Evolutionary conservation across 2,329 filamentous ascomycete species (phyloP).

Genomic region (Paracorniculantispora psalliotae): DNA sequence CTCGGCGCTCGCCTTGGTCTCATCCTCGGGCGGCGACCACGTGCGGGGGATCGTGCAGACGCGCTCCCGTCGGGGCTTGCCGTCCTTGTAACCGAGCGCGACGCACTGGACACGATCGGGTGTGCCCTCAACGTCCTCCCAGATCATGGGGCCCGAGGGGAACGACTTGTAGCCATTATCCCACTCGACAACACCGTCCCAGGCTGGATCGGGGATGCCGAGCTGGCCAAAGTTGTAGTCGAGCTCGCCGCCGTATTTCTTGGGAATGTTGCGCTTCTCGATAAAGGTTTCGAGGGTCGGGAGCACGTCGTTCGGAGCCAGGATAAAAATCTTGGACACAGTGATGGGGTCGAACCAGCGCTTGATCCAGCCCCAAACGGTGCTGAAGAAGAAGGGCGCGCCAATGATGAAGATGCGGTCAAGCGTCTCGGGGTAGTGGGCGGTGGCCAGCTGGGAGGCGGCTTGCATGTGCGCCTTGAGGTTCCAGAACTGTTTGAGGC

Average conservation of each 20-base stretch:
- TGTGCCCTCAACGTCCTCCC: constrained; percentile 43
- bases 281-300: constrained; percentile 77
- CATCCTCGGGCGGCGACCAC: constrained; percentile 26
- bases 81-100: constrained; percentile 44
- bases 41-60: constrained; percentile 48
- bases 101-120: constrained; percentile 47
- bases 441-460: constrained; percentile 80
- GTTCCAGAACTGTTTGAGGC: constrained; percentile 93
- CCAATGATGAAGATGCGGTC: constrained; percentile 69
- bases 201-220: constrained; percentile 63
- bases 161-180: constrained; percentile 49
- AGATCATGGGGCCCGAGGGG: constrained; percentile 53
- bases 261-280: constrained; percentile 76
- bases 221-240: constrained; percentile 76
- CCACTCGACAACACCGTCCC: constrained; percentile 47
- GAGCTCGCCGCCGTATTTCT: constrained; percentile 81
- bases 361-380: constrained; percentile 92
- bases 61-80: constrained; percentile 39
- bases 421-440: constrained; percentile 91
- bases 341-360: constrained; percentile 94
- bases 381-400: constrained; percentile 85
- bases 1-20: constrained; percentile 7
- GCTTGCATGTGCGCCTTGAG: constrained; percentile 91
- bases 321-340: constrained; percentile 92
- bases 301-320: constrained; percentile 66